These are phyloP conservation scores for Citrus cavaleriei DNA, from an alignment of 345 rosid species.

Conservation along the genomic window DNA sequence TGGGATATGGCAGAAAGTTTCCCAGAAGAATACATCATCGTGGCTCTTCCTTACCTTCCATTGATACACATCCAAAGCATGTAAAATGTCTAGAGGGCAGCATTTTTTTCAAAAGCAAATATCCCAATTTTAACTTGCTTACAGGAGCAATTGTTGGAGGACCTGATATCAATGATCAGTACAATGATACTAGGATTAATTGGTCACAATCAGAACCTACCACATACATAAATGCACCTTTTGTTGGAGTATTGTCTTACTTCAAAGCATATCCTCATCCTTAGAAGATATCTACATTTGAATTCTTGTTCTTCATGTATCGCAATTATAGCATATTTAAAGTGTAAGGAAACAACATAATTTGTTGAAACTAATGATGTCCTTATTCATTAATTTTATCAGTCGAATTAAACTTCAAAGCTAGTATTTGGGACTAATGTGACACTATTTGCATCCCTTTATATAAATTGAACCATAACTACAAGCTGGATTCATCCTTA, in stretches of 20 bases:
- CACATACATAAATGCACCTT: slow-evolving; percentile 62
- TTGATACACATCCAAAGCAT: slow-evolving; percentile 23
- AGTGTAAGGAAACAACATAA: not conserved
- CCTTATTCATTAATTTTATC: no score
- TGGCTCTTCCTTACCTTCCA: slow-evolving; percentile 49
- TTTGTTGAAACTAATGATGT: not conserved
- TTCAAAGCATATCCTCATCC: slow-evolving; percentile 12
- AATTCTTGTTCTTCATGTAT: not conserved
- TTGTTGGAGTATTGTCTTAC: slow-evolving; percentile 57
- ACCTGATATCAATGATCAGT: slow-evolving; percentile 41
- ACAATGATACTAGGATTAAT: slow-evolving; percentile 29
- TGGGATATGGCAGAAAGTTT: slow-evolving; percentile 44
- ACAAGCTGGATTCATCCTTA: no score
- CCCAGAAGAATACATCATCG: slow-evolving; percentile 60
- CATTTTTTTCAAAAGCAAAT: slow-evolving; percentile 21
- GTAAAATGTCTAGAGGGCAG: slow-evolving; percentile 44
- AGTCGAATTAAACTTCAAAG: no score
- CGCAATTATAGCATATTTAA: not conserved
- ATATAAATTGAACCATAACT: no score
- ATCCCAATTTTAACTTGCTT: slow-evolving; percentile 46
- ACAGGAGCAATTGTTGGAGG: slow-evolving; percentile 59
- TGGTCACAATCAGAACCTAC: slow-evolving; percentile 50
- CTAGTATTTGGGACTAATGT: not conserved
- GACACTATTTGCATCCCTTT: no score
- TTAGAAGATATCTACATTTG: not conserved